Percentiles rank a stretch among this genome's conserved stretches.
These are phyloP conservation scores for Lentinula guzmanii DNA, from an alignment of 768 basidiomycete genomes.

Conservation along the genomic window DNA sequence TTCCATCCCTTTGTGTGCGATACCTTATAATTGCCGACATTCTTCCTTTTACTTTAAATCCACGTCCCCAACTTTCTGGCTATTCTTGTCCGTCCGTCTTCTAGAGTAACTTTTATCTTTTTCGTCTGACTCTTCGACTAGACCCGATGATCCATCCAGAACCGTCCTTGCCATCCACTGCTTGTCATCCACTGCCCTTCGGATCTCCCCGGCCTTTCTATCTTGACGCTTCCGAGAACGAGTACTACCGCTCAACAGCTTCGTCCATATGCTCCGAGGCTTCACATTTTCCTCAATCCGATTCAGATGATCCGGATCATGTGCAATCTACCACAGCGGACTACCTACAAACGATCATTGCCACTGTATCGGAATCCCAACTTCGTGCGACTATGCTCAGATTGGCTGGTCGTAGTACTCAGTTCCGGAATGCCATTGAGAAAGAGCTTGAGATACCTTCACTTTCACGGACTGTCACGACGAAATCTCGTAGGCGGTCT, in stretches of 20 bases:
- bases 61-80: background rate
- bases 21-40: background rate
- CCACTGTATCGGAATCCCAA: conserved; percentile 26
- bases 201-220: conserved; percentile 3
- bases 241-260: conserved; percentile 1
- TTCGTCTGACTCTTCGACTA: background rate
- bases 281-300: conserved; percentile 19
- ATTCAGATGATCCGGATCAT: conserved; percentile 13
- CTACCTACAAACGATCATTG: conserved; percentile 27
- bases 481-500: background rate
- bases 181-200: conserved; percentile 5
- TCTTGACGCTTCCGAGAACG: conserved; percentile 7
- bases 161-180: conserved; percentile 4
- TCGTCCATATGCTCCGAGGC: conserved; percentile 14
- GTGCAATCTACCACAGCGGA: conserved; percentile 9
- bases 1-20: background rate
- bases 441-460: conserved; percentile 25
- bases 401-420: conserved; percentile 27
- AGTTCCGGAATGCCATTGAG: conserved; percentile 31
- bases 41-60: background rate
- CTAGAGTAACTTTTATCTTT: background rate
- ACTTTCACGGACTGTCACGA: conserved; percentile 2
- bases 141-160: conserved; percentile 1
- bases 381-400: conserved; percentile 34
- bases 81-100: background rate